Evolutionary conservation across 2,329 filamentous ascomycete genomes (phyloP), one percentile per base, ranked within the genome.

Genomic region (Ascochyta koolunga): DNA sequence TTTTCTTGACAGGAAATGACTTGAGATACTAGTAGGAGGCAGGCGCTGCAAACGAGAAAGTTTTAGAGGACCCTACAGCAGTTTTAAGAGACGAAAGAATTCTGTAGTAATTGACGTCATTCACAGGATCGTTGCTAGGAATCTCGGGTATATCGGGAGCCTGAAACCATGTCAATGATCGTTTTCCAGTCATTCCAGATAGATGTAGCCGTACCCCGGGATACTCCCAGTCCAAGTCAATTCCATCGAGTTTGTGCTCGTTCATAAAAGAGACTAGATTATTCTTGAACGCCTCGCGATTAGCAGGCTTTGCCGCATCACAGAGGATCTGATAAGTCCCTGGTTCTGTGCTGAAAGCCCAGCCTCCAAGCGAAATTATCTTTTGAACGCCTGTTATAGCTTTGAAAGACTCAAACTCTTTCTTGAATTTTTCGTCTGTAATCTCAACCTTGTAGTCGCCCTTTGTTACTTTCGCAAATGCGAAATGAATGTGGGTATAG

Each of bases 171-270:
- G n/a, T n/a, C n/a, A n/a, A n/a, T n/a, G n/a, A n/a, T n/a, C n/a
- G n/a, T n/a, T n/a, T n/a, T n/a, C n/a, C n/a, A n/a, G n/a, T n/a
- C n/a, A n/a, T n/a, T n/a, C n/a, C n/a, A n/a, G n/a, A n/a, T n/a
- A n/a, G n/a, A n/a, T n/a, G n/a, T n/a, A n/a, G n/a, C n/a, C n/a
- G n/a, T n/a, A n/a, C n/a, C n/a, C n/a, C n/a, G n/a, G 59, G 63
- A 27, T 81, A 80, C 50, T 80, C 79, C 80, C 79, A 83, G 58
- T 81, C 78, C 37, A 80, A 64, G 39, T 80, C 78, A 9, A 80
- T 47, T 2, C 72, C 73, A 47, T 75, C 70, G 11, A 73, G 58
- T 6, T 57, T 36, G 33, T 73, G 15, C 4, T 54, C 15, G 0
- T 50, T 56, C 1, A 71, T 13, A 36, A 73, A 72, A 2, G 43